Conservation (phyloP, 805 yeast species). For the Wickerhamiella cacticola region DNA sequence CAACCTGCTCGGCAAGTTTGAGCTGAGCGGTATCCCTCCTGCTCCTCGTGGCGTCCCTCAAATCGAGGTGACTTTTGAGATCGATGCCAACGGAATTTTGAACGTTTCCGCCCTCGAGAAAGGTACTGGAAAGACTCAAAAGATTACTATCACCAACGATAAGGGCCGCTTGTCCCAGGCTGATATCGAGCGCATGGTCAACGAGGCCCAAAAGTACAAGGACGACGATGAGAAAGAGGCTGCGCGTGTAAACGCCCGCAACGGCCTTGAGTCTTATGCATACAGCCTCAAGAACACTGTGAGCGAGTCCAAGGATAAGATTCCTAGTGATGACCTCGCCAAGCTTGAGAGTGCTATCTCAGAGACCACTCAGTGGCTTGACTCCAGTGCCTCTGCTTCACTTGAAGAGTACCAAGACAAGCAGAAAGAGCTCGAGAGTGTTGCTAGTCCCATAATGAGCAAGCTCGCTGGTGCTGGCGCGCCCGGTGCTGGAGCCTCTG, state of each 20-base stretch:
- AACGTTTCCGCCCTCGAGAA: no score
- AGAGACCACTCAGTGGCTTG: constrained; percentile 54
- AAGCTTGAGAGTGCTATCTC: constrained; percentile 25
- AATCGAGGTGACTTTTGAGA: no score
- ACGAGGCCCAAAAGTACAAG: constrained; percentile 95
- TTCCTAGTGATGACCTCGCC: constrained; percentile 24
- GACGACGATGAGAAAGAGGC: constrained; percentile 95
- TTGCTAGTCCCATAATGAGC: constrained; percentile 89
- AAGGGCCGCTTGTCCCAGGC: constrained; percentile 96
- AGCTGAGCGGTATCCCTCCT: no score
- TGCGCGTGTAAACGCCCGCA: constrained; percentile 83
- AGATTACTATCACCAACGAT: constrained; percentile 96
- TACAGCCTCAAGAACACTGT: constrained; percentile 86
- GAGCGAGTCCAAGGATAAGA: no score
- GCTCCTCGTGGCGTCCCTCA: no score
- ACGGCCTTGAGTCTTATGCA: constrained; percentile 88
- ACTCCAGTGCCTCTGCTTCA: no score
- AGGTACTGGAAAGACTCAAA: constrained; percentile 95
- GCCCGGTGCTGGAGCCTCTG: constrained; percentile 50
- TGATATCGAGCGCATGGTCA: no score
- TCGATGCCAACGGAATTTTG: no score
- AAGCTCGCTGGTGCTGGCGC: constrained; percentile 62
- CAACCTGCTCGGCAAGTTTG: no score
- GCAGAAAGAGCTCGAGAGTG: no score
- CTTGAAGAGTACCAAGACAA: no score